These are phyloP conservation scores for Lasiodiplodia citricola DNA, from an alignment of 2,329 filamentous ascomycete genomes.

Conservation along the genomic window DNA sequence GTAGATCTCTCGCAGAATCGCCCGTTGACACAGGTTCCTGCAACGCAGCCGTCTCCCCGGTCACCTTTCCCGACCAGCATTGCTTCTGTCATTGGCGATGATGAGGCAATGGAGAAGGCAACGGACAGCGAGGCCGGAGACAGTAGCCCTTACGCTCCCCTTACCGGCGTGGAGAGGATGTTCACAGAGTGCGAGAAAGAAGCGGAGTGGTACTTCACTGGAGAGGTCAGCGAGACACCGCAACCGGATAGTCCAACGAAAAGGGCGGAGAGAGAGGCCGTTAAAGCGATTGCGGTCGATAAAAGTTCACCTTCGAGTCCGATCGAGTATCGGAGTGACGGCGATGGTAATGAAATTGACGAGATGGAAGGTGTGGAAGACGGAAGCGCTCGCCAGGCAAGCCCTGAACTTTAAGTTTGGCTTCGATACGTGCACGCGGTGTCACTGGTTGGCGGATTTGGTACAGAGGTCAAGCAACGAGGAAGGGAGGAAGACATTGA, in stretches of 20 bases:
- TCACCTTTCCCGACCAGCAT: not conserved
- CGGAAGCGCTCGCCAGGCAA: conserved; percentile 3
- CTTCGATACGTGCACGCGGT: not conserved
- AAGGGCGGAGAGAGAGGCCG: not conserved
- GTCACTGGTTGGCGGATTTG: not conserved
- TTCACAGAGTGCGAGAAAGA: not conserved
- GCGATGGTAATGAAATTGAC: not conserved
- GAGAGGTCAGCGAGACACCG: conserved; percentile 10
- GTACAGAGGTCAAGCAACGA: not conserved
- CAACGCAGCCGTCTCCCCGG: not conserved
- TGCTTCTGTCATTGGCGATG: not conserved
- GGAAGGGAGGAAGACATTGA: not conserved
- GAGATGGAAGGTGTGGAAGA: not conserved
- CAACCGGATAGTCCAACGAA: conserved; percentile 2
- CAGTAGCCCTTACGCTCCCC: not conserved
- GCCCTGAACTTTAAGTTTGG: conserved; percentile 9
- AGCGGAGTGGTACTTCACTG: not conserved
- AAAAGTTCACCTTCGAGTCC: not conserved
- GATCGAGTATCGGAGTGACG: not conserved
- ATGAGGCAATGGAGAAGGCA: not conserved
- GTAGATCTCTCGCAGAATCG: not conserved
- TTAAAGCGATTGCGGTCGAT: not conserved
- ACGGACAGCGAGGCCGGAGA: not conserved
- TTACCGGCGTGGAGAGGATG: not conserved
- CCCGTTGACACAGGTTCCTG: not conserved